Evolutionary conservation across 805 yeast genomes (phyloP), one percentile per base, ranked within the genome.

Genomic region (Yarrowia phangngaensis): DNA sequence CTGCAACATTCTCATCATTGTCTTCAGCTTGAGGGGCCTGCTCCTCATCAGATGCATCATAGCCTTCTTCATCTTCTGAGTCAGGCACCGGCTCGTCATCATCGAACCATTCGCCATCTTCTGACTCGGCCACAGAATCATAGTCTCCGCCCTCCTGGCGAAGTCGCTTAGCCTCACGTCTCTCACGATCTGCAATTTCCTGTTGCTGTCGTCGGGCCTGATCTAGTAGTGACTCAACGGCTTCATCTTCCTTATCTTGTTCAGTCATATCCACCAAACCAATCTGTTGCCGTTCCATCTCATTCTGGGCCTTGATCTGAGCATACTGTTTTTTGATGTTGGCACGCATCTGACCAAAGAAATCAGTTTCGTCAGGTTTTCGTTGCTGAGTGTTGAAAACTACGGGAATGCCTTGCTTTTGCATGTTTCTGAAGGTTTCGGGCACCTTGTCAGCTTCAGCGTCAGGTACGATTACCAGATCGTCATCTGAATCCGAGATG

Each of bases 71-170:
- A 9, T 38, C 32, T 7, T 23, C 46, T 3, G 47, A 40, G 15
- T 40, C 97, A 54, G 90, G 82, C 53, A 90, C 71, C 64, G 97
- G 78, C 70, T 90, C 90, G 50, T 88, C 67, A 4, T 95, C 84
- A 30, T 97, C 97, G 64, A 80, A 86, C 64, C 87, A 84, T 23
- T 66, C 70, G 17, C 73, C 62, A 2, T 92, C 83, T 54, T 73
- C 67, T 57, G 78, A 74, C 29, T 72, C 76, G 30, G 67, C 64
- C 50, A 74, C 79, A 59, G 75, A 84, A 61, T 84, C 94, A 4
- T 96, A 92, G 22, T 64, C 64, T 15, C 74, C 64, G 35, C 67
- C 60, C 4, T 28, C 12, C 24, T 22, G 24, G 24, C 45, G 17
- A 5, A 16, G 26, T 7, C 28, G 11, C 4, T 14, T 9, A 4